Evolutionary conservation across 106 monocot genomes (phyloP), one percentile per base, ranked within the genome.

Genomic region (Xerophyta viscosa): DNA sequence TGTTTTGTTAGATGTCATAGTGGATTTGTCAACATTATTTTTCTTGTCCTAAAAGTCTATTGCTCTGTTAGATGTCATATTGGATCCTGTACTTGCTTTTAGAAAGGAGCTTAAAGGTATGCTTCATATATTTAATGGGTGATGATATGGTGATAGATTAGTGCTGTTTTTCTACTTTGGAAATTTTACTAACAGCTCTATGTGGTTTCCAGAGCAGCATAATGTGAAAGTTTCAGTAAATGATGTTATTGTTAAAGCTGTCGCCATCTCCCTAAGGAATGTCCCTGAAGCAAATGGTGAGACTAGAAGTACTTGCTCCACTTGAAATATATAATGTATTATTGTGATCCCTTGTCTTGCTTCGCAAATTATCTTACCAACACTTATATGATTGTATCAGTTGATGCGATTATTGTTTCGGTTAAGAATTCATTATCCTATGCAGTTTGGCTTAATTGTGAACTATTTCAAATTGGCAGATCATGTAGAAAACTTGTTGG

Each of bases 251-350:
- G 79, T 96, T 45, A 96, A 96, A 75, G 96, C 82, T 71, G 96
- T 96, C 61, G 96, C 96, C 23, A 41, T 79, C 59, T 84, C 96
- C 29, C 64, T 96, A 41, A 78, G 67, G 68, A 77, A 55, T 45
- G 89, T 96, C 9, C 89, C 96, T 69, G 82, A 82, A 74, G 96
- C 79, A 65, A 96, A 96, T 71, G 96, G 96, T 89, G 82, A 65
- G 67, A 24, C 10, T 60, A 25, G 33, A 6, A 26, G 15, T 14
- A 3, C 43, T 44, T 44, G 43, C 43, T 44, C 8, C 8, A 3
- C 43, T 14, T 14, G 43, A 14, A 44, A 44, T 14, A 17, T 14
- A 8, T 9, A 44, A 8, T 11, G 11, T 33, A 33, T 33, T 33
- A 33, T 6, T 6, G 5, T 33, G 11, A 23, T 48, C n/a, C 24